Evolutionary conservation across 2,329 filamentous ascomycete species (phyloP).

Genomic region (Apiospora pterosperma): DNA sequence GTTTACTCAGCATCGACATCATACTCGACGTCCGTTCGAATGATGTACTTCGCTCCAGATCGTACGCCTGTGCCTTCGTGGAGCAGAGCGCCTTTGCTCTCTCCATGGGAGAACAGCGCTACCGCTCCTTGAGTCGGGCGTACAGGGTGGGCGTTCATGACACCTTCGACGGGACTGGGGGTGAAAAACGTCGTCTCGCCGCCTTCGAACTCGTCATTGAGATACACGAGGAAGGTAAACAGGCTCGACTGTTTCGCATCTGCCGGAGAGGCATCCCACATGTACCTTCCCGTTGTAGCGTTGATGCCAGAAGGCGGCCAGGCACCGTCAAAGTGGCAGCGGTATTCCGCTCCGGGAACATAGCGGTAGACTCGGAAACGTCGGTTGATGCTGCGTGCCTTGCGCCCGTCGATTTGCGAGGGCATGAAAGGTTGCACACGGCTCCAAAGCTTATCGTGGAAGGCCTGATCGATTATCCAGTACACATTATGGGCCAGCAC

Average conservation of each 20-base stretch:
- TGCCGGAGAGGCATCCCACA: conserved; percentile 63
- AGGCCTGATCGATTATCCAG: conserved; percentile 63
- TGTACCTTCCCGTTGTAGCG: conserved; percentile 49
- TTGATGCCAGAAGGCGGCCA: conserved; percentile 69
- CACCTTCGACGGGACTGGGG: conserved; percentile 60
- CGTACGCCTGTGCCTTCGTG: conserved; percentile 70
- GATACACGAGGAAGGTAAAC: conserved; percentile 66
- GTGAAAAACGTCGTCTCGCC: conserved; percentile 71
- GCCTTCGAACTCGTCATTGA: conserved; percentile 69
- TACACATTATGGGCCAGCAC: conserved; percentile 72
- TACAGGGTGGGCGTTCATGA: conserved; percentile 66
- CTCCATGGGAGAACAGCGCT: conserved; percentile 68
- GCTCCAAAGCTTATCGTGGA: conserved; percentile 61
- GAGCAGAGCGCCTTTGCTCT: conserved; percentile 60
- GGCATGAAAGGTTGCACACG: conserved; percentile 59
- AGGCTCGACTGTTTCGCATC: conserved; percentile 61
- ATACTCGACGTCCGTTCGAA: conserved; percentile 68
- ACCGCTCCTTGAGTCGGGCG: conserved; percentile 66
- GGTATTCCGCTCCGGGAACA: conserved; percentile 68
- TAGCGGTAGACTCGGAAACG: conserved; percentile 71
- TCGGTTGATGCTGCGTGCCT: conserved; percentile 62
- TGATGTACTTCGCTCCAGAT: conserved; percentile 66
- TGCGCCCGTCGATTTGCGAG: conserved; percentile 47
- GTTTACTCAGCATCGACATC: conserved; percentile 44
- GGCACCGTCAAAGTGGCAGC: conserved; percentile 68